Percentiles rank a stretch among this genome's conserved stretches.
Conservation (phyloP, 1,284 basidiomycete genomes). For the Puccinia novopanici region DNA sequence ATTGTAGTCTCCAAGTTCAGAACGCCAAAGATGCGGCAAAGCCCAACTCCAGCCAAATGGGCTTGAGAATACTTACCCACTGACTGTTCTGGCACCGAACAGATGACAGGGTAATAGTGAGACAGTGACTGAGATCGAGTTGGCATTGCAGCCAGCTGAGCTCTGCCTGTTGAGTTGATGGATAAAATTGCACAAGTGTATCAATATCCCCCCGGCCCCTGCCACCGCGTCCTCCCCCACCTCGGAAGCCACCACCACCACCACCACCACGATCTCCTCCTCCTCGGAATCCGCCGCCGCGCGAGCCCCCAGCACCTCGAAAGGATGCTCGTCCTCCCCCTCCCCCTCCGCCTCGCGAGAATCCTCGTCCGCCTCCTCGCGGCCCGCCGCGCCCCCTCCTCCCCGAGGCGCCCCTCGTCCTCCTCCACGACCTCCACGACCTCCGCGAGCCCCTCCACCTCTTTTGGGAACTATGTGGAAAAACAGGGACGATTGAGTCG, state of each 20-base stretch:
- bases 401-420: background rate
- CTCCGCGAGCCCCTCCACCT: constrained; percentile 58
- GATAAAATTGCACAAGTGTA: constrained; percentile 33
- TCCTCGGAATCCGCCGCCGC: constrained; percentile 57
- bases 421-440: constrained; percentile 48
- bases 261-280: constrained; percentile 59
- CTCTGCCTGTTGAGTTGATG: background rate
- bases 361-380: constrained; percentile 60
- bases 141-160: too few relatives aligned
- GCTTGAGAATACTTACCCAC: too few relatives aligned
- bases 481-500: constrained; percentile 25
- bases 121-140: too few relatives aligned
- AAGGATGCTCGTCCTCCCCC: constrained; percentile 22
- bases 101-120: too few relatives aligned
- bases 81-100: too few relatives aligned
- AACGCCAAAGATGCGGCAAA: too few relatives aligned
- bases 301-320: constrained; percentile 43
- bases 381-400: constrained; percentile 48
- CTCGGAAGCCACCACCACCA: constrained; percentile 62
- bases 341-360: constrained; percentile 19
- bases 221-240: constrained; percentile 62
- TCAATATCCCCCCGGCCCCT: constrained; percentile 61
- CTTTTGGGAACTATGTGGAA: constrained; percentile 56
- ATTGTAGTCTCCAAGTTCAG: too few relatives aligned
- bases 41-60: too few relatives aligned